Percentiles rank a stretch among this genome's conserved stretches.
Conservation (phyloP, 345 rosid genomes). For the Fremontodendron californicum region DNA sequence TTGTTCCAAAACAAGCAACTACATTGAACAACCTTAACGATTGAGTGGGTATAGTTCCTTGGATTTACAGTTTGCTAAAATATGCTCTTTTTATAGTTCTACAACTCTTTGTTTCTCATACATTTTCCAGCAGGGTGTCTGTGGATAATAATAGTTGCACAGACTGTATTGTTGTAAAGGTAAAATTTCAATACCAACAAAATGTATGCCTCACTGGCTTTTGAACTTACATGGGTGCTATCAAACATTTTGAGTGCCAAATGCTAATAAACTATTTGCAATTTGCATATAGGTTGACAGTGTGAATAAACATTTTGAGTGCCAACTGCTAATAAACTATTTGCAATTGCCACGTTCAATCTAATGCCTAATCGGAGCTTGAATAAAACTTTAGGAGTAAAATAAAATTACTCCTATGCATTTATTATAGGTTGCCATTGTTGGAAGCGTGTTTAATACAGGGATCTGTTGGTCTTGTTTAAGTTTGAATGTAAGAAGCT, state of each 20-base stretch:
- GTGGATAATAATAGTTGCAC: constrained; percentile 72
- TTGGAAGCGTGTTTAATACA: background rate
- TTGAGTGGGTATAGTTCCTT: background rate
- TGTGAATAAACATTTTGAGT: constrained; percentile 89
- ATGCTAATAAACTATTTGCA: background rate
- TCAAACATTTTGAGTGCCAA: background rate
- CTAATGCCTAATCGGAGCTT: no score
- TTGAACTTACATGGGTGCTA: background rate
- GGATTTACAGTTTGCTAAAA: constrained; percentile 7
- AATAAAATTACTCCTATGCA: no score
- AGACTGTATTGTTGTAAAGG: constrained; percentile 78
- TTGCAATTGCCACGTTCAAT: no score
- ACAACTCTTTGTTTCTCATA: background rate
- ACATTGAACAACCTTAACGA: background rate
- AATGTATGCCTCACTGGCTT: background rate
- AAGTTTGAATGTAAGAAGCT: background rate
- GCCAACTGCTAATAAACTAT: no score
- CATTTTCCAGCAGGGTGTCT: constrained; percentile 58
- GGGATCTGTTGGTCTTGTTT: background rate
- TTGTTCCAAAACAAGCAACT: background rate
- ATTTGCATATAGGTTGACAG: constrained; percentile 65
- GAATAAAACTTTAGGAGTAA: no score
- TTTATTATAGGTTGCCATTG: background rate
- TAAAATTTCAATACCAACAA: constrained; percentile 21
- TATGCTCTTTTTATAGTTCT: background rate